Base-by-base conservation (phyloP, 345 rosid species). In the Eucalyptus shirleyi region DNA sequence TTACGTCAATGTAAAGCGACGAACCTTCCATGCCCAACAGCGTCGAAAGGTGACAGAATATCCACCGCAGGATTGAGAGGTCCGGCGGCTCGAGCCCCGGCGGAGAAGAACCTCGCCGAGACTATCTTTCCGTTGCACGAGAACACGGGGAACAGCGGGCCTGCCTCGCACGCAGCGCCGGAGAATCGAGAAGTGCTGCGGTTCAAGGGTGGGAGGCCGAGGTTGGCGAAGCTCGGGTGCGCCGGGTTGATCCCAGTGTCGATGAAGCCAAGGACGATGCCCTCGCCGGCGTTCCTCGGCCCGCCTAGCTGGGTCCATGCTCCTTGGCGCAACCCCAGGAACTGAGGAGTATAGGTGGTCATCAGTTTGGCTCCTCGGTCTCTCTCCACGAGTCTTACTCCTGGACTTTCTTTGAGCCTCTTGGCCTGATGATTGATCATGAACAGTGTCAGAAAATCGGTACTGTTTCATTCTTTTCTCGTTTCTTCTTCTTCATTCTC, bases 11-110 rank as follows among this genome's bases (percentile, higher is more conserved):
- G 56, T 86, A n/a, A 30, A 86, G 26, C 51, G 8, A n/a, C 55
- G 51, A 86, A 95, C 99, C 97, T 98, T 90, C 99, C 99, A 89
- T 96, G 99, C 45, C 98, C 99, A 77, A 90, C 94, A 9, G 94
- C 96, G 87, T 97, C 99, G 59, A 88, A 93, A 9, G 99, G 99
- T 34, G 99, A 98, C 50, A 96, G 95, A 30, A 97, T 92, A 91
- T 96, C 98, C n/a, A 96, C 92, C 8, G 95, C 94, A 85, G 94
- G 47, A 83, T 95, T 94, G 17, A 98, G 95, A 91, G 91, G 42
- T 86, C 93, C 89, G 16, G 92, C 90, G 9, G 97, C 94, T 89
- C 89, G 92, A 93, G 99, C 99, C 67, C 97, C 99, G n/a, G 96
- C 97, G 4, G 98, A 92, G 92, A 98, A 95, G 92, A 92, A 96